A percentile compares a stretch with the other conserved stretches of the same genome.
These are phyloP conservation scores for Ehretia macrophylla DNA, from an alignment of 257 asterid species.

Conservation along the genomic window DNA sequence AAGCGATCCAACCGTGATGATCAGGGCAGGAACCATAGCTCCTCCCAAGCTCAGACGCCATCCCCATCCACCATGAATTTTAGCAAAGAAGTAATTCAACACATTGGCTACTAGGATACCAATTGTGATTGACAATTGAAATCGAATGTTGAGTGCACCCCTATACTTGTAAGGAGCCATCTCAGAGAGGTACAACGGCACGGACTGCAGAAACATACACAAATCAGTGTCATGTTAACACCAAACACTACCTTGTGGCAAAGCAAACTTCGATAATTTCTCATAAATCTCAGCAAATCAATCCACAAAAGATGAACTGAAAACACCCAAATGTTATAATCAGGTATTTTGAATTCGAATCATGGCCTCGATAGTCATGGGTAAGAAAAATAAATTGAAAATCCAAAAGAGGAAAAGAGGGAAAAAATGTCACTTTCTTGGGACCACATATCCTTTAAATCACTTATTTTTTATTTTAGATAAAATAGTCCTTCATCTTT, in stretches of 20 bases:
- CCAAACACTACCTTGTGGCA: too few relatives aligned
- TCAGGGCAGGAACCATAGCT: conserved; percentile 75
- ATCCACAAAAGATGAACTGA: too few relatives aligned
- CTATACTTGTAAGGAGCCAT: conserved; percentile 66
- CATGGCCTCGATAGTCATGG: too few relatives aligned
- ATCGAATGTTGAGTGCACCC: conserved; percentile 56
- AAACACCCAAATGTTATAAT: background rate
- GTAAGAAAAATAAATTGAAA: too few relatives aligned
- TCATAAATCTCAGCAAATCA: too few relatives aligned
- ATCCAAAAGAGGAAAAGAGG: too few relatives aligned
- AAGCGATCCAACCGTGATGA: conserved; percentile 61
- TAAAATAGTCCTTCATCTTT: too few relatives aligned
- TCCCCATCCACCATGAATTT: conserved; percentile 55
- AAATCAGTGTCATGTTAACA: background rate
- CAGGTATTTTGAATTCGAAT: too few relatives aligned
- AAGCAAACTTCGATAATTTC: too few relatives aligned
- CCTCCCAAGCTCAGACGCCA: conserved; percentile 88
- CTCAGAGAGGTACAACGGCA: conserved; percentile 60
- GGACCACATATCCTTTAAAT: too few relatives aligned
- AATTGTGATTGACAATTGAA: conserved; percentile 48
- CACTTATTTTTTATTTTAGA: too few relatives aligned
- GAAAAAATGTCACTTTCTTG: background rate
- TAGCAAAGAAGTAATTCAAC: conserved; percentile 48
- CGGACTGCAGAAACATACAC: conserved; percentile 37
- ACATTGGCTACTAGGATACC: conserved; percentile 50